A percentile compares a stretch with the other conserved stretches of the same genome.
Conservation (phyloP, 805 yeast species). For the Candida boleticola region DNA sequence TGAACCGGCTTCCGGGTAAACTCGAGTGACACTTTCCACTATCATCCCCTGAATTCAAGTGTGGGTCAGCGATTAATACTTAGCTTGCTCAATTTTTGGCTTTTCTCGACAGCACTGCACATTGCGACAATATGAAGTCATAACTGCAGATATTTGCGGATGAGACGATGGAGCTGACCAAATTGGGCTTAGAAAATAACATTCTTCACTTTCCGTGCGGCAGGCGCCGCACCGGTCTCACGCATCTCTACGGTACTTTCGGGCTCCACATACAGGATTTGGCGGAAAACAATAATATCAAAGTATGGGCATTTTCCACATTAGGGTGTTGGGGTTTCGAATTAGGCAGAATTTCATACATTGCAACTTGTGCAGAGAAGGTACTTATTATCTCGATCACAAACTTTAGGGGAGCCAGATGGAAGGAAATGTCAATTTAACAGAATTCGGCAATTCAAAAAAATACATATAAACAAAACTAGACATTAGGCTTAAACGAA, state of each 20-base stretch:
- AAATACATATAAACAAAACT: no score
- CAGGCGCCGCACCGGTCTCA: not conserved
- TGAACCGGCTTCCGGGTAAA: no score
- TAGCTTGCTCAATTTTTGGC: not conserved
- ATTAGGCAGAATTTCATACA: not conserved
- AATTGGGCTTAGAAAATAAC: not conserved
- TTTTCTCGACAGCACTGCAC: not conserved
- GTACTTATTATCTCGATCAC: no score
- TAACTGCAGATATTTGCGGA: not conserved
- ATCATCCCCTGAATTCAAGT: not conserved
- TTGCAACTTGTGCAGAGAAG: not conserved
- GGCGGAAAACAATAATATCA: not conserved
- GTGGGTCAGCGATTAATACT: not conserved
- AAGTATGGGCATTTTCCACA: not conserved
- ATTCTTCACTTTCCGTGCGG: not conserved
- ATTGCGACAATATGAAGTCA: not conserved
- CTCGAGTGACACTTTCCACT: not conserved
- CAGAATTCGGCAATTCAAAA: no score
- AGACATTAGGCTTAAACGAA: no score
- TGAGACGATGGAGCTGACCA: slow-evolving; percentile 2
- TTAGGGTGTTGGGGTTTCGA: slow-evolving; percentile 1
- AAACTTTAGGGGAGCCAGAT: no score
- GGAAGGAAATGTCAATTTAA: no score
- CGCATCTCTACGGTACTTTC: not conserved
- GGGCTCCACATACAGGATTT: not conserved